A percentile compares a stretch with the other conserved stretches of the same genome.
Conservation (phyloP, 1,284 basidiomycete species). For the Lentinus polychrous region DNA sequence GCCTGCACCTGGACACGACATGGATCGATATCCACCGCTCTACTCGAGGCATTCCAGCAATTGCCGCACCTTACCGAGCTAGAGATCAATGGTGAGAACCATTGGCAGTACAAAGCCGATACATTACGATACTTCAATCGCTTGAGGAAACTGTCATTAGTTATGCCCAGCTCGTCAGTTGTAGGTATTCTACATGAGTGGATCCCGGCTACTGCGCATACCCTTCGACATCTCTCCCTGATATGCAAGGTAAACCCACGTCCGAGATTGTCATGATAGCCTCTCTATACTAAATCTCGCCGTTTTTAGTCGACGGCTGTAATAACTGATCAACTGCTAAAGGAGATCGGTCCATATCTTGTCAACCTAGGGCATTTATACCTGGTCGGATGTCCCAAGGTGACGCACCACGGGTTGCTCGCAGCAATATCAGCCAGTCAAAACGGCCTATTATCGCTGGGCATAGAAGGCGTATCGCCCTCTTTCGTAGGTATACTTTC, state of each 20-base stretch:
- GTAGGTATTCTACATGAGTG: slow-evolving; percentile 43
- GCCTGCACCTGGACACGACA: slow-evolving; percentile 72
- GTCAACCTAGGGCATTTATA: slow-evolving; percentile 45
- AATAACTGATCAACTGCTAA: slow-evolving; percentile 49
- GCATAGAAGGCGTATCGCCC: slow-evolving; percentile 56
- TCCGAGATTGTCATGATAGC: too few relatives aligned
- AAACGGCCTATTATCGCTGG: slow-evolving; percentile 43
- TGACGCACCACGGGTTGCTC: slow-evolving; percentile 56
- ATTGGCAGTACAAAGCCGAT: slow-evolving; percentile 44
- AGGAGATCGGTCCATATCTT: slow-evolving; percentile 40
- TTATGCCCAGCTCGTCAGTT: slow-evolving; percentile 61
- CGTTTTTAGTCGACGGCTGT: slow-evolving; percentile 40
- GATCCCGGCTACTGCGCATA: slow-evolving; percentile 36
- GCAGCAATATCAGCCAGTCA: slow-evolving; percentile 37
- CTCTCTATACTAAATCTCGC: slow-evolving; percentile 9
- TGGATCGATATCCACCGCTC: slow-evolving; percentile 52
- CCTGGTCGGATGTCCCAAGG: slow-evolving; percentile 58
- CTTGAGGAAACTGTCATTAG: slow-evolving; percentile 44
- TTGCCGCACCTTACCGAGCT: slow-evolving; percentile 42
- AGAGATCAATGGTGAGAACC: slow-evolving; percentile 62
- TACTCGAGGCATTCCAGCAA: slow-evolving; percentile 42
- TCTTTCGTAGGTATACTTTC: slow-evolving; percentile 42
- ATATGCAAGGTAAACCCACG: slow-evolving; percentile 72
- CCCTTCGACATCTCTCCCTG: slow-evolving; percentile 49
- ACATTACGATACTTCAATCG: slow-evolving; percentile 40